Base-by-base conservation (phyloP, 2,329 filamentous ascomycete species). In the Trichoderma sp. region DNA sequence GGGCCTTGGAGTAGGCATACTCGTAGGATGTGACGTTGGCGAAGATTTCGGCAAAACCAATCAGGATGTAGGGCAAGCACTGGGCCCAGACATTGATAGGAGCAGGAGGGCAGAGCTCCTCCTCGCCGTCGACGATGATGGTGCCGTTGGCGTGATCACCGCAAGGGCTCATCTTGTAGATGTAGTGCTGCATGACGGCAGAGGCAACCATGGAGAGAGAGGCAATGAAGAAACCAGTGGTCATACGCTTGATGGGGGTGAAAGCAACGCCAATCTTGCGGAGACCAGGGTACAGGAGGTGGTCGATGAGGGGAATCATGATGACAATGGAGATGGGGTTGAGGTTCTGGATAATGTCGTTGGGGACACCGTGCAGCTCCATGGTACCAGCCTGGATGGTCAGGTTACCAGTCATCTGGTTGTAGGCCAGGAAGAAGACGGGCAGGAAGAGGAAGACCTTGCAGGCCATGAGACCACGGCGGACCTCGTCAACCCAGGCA, bases 401-500 rank as follows among this genome's bases (percentile, higher is more conserved):
- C 24, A 90, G 79, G 80, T 90, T 90, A 78, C 85, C 86, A 65
- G 86, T 88, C 80, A 91, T 86, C 80, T 90, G 87, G 81, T 87
- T 87, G 80, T 89, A 89, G 32, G 85, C 84, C 70, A 87, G 81
- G 83, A 87, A 89, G 81, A 88, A 89, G 74, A 90, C 86, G 53
- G 91, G 91, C 71, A 90, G 87, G 84, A 91, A 93, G 73, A 90
- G 81, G 81, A 93, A 95, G 39, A 93, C 91, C 74, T 88, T 85
- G 83, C 91, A 93, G 71, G 91, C 91, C 76, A 87, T 85, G 71
- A 92, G 83, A 73, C 91, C 92, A 81, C 92, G 90, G 67, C 86
- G 86, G 63, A 94, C 89, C 78, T 95, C 91, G 78, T 94, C 92
- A 39, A 95, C 92, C 92, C 92, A 95, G 67, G 89, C 88, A 75